These are phyloP conservation scores for Cornus suecica DNA, from an alignment of 148 eudicot species.

Conservation along the genomic window DNA sequence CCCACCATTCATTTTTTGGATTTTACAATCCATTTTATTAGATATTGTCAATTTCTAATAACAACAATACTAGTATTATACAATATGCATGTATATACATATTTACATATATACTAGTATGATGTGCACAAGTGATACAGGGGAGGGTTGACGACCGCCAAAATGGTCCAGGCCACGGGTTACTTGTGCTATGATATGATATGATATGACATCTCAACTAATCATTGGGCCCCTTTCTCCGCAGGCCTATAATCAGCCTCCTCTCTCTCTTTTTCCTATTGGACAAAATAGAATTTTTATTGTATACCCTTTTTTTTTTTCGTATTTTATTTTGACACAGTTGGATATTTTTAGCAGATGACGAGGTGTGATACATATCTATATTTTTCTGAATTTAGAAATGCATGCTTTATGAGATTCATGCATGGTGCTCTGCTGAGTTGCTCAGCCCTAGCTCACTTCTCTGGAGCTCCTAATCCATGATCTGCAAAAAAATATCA, in stretches of 20 bases:
- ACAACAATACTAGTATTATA: no score
- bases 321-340: no score
- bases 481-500: no score
- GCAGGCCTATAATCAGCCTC: neutral
- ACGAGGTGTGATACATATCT: constrained; percentile 5
- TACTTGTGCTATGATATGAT: constrained; percentile 1
- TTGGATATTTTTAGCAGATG: constrained; percentile 12
- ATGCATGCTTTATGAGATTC: no score
- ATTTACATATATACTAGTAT: no score
- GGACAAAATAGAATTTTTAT: neutral
- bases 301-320: neutral
- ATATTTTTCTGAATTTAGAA: no score
- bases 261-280: neutral
- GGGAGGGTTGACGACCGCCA: constrained; percentile 29
- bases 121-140: neutral
- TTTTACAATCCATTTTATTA: neutral
- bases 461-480: no score
- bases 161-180: constrained; percentile 32
- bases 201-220: neutral
- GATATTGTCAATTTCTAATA: neutral
- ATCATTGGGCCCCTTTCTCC: constrained; percentile 17
- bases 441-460: no score
- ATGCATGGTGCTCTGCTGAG: no score
- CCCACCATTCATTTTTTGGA: neutral
- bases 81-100: no score